Percentiles rank a stretch among this genome's conserved stretches.
phyloP scores from a whole-genome alignment of 164 flowering plant species.

The Pachysandra terminalis region DNA sequence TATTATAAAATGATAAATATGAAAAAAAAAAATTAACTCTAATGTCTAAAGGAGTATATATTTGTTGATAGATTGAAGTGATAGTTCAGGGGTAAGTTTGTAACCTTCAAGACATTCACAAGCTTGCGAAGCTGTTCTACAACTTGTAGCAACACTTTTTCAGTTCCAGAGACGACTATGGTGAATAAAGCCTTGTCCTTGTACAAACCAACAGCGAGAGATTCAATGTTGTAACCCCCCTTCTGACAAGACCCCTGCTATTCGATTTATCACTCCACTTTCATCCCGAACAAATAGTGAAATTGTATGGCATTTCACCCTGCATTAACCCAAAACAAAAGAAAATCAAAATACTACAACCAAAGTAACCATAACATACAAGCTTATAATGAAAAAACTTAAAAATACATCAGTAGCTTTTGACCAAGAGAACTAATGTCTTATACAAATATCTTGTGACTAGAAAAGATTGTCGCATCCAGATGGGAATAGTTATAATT shows the following conservation, averaged over 20 bases:
- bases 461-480: too few relatives aligned
- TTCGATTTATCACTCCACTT: slow-evolving; percentile 96
- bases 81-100: slow-evolving; percentile 1
- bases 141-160: slow-evolving; percentile 75
- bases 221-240: slow-evolving; percentile 97
- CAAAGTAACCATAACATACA: too few relatives aligned
- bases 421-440: too few relatives aligned
- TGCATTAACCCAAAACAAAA: slow-evolving; percentile 15
- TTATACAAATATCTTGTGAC: too few relatives aligned
- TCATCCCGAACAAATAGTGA: slow-evolving; percentile 98
- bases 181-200: slow-evolving; percentile 95
- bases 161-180: slow-evolving; percentile 90
- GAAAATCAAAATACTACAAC: too few relatives aligned
- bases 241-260: slow-evolving; percentile 94
- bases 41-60: too few relatives aligned
- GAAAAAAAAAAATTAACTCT: too few relatives aligned
- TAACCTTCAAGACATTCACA: slow-evolving; percentile 87
- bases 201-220: slow-evolving; percentile 96
- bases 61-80: not conserved
- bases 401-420: too few relatives aligned
- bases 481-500: too few relatives aligned
- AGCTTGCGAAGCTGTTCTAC: slow-evolving; percentile 88
- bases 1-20: too few relatives aligned
- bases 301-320: slow-evolving; percentile 78
- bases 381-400: too few relatives aligned